A percentile compares a stretch with the other conserved stretches of the same genome.
These are phyloP conservation scores for Fusarium paranaense DNA, from an alignment of 2,329 filamentous ascomycete species.

Conservation along the genomic window DNA sequence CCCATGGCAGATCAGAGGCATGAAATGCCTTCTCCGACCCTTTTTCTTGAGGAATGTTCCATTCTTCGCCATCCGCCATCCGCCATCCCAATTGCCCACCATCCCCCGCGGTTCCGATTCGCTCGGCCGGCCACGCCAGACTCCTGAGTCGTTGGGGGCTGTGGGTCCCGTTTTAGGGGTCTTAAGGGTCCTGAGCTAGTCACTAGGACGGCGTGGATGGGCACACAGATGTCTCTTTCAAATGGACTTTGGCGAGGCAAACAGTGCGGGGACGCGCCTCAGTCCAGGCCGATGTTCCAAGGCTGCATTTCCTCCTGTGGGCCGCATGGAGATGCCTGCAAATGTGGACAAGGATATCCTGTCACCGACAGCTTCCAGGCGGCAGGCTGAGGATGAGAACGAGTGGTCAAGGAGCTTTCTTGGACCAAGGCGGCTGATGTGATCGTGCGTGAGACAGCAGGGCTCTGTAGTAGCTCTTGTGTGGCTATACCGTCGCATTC, in stretches of 20 bases:
- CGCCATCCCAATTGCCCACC: background rate
- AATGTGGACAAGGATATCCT: conserved; percentile 21
- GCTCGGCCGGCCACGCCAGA: conserved; percentile 10
- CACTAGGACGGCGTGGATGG: background rate
- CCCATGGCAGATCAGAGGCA: background rate
- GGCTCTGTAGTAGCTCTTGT: background rate
- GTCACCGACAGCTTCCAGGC: conserved; percentile 28
- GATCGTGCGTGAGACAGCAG: background rate
- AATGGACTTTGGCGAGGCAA: conserved; percentile 36
- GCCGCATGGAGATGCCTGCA: conserved; percentile 9
- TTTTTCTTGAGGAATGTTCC: conserved; percentile 22
- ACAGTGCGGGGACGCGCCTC: conserved; percentile 32
- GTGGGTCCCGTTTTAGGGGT: conserved; percentile 35
- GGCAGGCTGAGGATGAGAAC: conserved; percentile 14
- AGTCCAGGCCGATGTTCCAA: conserved; percentile 9
- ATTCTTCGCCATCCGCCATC: conserved; percentile 29
- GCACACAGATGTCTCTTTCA: conserved; percentile 1
- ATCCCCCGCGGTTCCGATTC: conserved; percentile 31
- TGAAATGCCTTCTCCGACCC: background rate
- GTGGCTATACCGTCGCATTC: background rate
- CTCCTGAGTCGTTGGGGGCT: conserved; percentile 34
- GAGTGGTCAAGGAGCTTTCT: conserved; percentile 18
- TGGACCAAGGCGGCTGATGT: background rate
- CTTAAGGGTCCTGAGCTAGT: conserved; percentile 9
- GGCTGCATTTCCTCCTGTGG: conserved; percentile 18